These are phyloP conservation scores for Claviceps maximensis DNA, from an alignment of 2,329 filamentous ascomycete genomes.

Conservation along the genomic window DNA sequence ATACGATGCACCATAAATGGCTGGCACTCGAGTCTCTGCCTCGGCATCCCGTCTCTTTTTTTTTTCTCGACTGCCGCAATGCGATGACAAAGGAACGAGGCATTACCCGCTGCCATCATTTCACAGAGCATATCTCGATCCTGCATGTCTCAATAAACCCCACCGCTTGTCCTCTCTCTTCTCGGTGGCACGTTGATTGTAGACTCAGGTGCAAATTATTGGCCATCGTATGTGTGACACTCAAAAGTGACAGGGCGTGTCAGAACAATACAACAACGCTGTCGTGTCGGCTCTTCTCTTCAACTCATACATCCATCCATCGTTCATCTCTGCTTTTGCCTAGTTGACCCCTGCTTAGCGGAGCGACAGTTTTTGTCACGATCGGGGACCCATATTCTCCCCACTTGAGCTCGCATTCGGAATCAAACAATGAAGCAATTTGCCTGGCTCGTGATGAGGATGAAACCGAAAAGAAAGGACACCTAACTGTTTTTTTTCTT, in stretches of 20 bases:
- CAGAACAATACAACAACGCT: neutral
- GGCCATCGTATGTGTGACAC: neutral
- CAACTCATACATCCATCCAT: neutral
- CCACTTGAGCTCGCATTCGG: neutral
- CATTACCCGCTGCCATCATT: neutral
- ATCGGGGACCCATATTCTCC: neutral
- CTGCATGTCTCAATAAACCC: neutral
- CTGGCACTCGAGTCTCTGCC: neutral
- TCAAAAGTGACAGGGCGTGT: neutral
- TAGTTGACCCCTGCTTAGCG: neutral
- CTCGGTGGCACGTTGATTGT: neutral
- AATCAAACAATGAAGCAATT: neutral
- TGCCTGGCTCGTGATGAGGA: neutral
- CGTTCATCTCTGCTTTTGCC: neutral
- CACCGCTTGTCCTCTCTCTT: neutral
- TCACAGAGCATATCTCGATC: neutral
- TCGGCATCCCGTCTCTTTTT: no score
- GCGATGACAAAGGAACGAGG: neutral
- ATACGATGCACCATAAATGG: no score
- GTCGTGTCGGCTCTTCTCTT: neutral
- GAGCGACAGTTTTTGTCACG: neutral
- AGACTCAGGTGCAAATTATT: neutral
- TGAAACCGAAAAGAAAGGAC: neutral
- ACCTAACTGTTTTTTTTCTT: neutral
- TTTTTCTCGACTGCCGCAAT: neutral